Percentiles rank a stretch among this genome's conserved stretches.
Conservation (phyloP, 208 protist species). For the Herpetomonas samuelpessoai region DNA sequence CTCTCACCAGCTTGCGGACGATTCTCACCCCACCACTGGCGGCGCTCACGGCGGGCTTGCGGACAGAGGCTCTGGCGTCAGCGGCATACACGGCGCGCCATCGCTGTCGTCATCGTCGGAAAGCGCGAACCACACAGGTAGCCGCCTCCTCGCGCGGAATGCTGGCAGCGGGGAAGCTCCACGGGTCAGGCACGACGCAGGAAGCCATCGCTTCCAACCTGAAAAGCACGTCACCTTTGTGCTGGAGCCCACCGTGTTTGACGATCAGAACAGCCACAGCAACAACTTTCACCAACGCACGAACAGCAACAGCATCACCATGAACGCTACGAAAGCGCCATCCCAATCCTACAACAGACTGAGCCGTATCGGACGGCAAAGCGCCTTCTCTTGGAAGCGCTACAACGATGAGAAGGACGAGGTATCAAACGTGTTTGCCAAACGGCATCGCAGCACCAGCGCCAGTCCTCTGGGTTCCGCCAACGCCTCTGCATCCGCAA, state of each 20-base stretch:
- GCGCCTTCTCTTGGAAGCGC: background rate
- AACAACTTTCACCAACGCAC: too few relatives aligned
- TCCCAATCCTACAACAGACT: too few relatives aligned
- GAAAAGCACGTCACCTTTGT: background rate
- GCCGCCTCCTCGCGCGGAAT: too few relatives aligned
- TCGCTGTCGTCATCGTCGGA: background rate
- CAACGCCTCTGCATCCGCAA: too few relatives aligned
- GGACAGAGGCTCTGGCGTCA: too few relatives aligned
- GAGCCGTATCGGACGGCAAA: background rate
- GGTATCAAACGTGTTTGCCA: background rate
- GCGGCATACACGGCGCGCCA: background rate
- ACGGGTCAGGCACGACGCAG: too few relatives aligned
- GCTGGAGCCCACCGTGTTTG: background rate
- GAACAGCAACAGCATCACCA: too few relatives aligned
- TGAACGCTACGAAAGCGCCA: too few relatives aligned
- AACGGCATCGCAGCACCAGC: background rate
- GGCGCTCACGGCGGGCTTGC: background rate
- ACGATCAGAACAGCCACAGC: background rate
- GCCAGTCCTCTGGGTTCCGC: too few relatives aligned
- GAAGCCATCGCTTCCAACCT: too few relatives aligned
- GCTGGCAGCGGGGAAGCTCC: too few relatives aligned
- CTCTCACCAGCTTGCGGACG: background rate
- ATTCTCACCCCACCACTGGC: background rate
- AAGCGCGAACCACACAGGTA: background rate
- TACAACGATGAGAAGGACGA: background rate